Conservation (phyloP, 2,329 filamentous ascomycete species). For the Pseudonectria foliicola region DNA sequence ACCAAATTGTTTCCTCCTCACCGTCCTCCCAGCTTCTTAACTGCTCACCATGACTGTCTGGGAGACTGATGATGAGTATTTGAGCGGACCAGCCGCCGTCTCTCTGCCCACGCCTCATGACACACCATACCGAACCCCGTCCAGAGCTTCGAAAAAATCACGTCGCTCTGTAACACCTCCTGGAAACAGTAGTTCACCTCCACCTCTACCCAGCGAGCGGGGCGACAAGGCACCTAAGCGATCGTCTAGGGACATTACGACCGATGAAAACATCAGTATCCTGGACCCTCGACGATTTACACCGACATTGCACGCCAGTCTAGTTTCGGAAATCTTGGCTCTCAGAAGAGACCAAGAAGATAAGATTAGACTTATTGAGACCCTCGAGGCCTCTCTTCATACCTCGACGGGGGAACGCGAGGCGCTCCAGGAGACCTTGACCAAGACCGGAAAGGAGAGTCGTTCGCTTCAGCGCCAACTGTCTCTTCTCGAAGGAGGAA, state of each 20-base stretch:
- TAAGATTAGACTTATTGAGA: constrained; percentile 80
- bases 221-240: constrained; percentile 41
- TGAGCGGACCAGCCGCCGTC: constrained; percentile 44
- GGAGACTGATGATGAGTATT: constrained; percentile 58
- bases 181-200: constrained; percentile 50
- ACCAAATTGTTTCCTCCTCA: not conserved
- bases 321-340: constrained; percentile 88
- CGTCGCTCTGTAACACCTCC: constrained; percentile 62
- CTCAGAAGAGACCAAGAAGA: constrained; percentile 85
- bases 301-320: constrained; percentile 84
- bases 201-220: constrained; percentile 36
- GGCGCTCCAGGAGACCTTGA: constrained; percentile 53
- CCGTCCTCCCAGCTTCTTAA: not conserved
- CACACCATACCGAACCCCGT: constrained; percentile 66
- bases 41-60: constrained; percentile 44
- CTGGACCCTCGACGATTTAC: constrained; percentile 90
- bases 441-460: constrained; percentile 64
- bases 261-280: constrained; percentile 63
- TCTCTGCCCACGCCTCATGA: constrained; percentile 63
- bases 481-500: constrained; percentile 79
- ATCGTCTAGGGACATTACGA: constrained; percentile 50
- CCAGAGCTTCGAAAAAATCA: constrained; percentile 54
- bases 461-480: constrained; percentile 79
- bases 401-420: constrained; percentile 68
- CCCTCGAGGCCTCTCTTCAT: constrained; percentile 69